phyloP scores from a whole-genome alignment of 2,329 filamentous ascomycete genomes.

The Clonostachys rhizophaga region DNA sequence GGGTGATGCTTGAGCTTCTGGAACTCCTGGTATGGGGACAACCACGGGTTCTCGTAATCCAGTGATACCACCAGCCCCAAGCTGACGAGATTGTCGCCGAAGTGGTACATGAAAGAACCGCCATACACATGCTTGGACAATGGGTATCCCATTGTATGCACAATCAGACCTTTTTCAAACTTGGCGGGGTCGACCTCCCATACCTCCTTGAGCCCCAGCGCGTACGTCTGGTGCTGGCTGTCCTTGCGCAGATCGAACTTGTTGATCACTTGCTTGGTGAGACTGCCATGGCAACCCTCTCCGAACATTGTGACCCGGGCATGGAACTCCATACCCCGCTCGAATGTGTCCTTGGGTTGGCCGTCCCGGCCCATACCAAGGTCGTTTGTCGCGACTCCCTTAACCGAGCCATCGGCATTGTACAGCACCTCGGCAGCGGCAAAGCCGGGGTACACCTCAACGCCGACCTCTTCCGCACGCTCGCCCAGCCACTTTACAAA shows the following conservation, averaged over 20 bases:
- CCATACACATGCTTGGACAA: constrained; percentile 86
- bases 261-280: constrained; percentile 92
- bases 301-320: constrained; percentile 86
- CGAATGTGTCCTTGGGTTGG: constrained; percentile 83
- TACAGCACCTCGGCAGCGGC: constrained; percentile 92
- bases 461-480: constrained; percentile 90
- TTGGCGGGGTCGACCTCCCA: constrained; percentile 95
- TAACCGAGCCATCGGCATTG: constrained; percentile 78
- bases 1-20: constrained; percentile 98
- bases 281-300: constrained; percentile 91
- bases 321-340: constrained; percentile 98
- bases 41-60: constrained; percentile 95
- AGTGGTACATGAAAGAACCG: constrained; percentile 99
- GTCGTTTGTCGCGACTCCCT: constrained; percentile 94
- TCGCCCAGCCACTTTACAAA: constrained; percentile 95
- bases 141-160: constrained; percentile 91
- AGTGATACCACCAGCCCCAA: constrained; percentile 88
- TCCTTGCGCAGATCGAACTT: constrained; percentile 88
- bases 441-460: constrained; percentile 95
- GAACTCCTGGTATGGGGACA: constrained; percentile 93
- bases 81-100: constrained; percentile 93
- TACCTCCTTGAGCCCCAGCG: constrained; percentile 89
- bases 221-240: constrained; percentile 93
- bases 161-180: constrained; percentile 80
- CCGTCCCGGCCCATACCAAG: constrained; percentile 79